These are phyloP conservation scores for Populus pruinosa DNA, from an alignment of 345 rosid species.

Conservation along the genomic window DNA sequence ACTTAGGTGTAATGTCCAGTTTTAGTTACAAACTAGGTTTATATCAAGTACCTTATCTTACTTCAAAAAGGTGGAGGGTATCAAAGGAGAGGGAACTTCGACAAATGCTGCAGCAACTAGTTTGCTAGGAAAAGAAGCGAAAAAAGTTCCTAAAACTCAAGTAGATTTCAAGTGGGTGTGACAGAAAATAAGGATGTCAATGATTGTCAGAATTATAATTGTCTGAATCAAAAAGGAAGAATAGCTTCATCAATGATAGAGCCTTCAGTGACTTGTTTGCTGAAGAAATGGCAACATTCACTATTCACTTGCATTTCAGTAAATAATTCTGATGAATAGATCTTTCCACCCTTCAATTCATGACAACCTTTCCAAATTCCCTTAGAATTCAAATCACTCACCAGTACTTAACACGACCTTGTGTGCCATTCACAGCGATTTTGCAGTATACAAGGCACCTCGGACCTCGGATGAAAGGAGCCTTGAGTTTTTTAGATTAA, in stretches of 20 bases:
- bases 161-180: background rate
- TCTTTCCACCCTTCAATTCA: background rate
- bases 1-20: background rate
- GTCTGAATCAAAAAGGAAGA: background rate
- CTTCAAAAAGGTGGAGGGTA: background rate
- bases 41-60: background rate
- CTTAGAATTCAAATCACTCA: background rate
- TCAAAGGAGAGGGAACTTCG: background rate
- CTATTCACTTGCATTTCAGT: background rate
- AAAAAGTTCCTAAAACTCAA: too few species aligned
- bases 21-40: background rate
- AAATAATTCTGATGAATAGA: background rate
- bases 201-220: background rate
- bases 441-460: too few species aligned
- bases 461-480: too few species aligned
- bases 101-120: background rate
- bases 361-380: background rate
- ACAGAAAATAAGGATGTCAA: background rate
- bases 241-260: background rate
- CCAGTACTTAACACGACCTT: background rate
- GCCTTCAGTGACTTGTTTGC: background rate
- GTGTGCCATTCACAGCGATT: too few species aligned
- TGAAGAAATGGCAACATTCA: background rate
- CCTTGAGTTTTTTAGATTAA: too few species aligned
- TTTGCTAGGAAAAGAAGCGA: background rate